Base-by-base conservation (phyloP, 1,284 basidiomycete genomes). In the Cutaneotrichosporon spelunceum region DNA sequence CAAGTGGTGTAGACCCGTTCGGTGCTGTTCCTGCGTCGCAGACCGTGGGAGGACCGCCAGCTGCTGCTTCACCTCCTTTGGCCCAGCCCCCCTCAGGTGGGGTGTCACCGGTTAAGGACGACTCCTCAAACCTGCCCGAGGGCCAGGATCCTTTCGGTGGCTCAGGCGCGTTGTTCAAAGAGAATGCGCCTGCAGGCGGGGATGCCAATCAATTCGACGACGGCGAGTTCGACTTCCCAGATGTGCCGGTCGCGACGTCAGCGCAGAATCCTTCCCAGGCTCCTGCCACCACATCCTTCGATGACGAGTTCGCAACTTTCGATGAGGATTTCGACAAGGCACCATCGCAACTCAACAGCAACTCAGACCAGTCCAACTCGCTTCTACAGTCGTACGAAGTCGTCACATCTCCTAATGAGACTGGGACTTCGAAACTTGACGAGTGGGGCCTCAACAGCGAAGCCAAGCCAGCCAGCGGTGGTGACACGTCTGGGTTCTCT, bases 141-240 rank as follows among this genome's bases (percentile, higher is more conserved):
- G 59, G 57, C 11, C 34, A 42, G 44, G 39, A 56, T 42, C 52
- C 63, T 13, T 61, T 59, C 48, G 53, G 63, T 14, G 45, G 42
- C 24, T 45, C 71, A 2, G 71, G 70, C 66, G 71, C 66, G 13
- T 34, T 68, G 0, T 57, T 66, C 13, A 33, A 9, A 21, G 21
- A 19, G 16, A 13, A 30, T 0, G 44, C 45, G 16, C 57, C 57
- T 13, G 33, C 27, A 26, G 19, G 13, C 14, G 23, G 16, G 3
- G 27, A 13, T 11, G 50, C 23, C 9, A 21, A 6, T n/a, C 26
- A 50, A 10, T 93, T 93, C 69, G 91, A 93, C 36, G 90, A 92
- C 70, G 90, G 92, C 72, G 88, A 89, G 66, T 92, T 93, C 73
- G 90, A 93, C 78, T 93, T 93, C 67, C 82, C 80, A 1, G 81